phyloP scores from a whole-genome alignment of 208 protist species.

The Trypanosoma melophagium region DNA sequence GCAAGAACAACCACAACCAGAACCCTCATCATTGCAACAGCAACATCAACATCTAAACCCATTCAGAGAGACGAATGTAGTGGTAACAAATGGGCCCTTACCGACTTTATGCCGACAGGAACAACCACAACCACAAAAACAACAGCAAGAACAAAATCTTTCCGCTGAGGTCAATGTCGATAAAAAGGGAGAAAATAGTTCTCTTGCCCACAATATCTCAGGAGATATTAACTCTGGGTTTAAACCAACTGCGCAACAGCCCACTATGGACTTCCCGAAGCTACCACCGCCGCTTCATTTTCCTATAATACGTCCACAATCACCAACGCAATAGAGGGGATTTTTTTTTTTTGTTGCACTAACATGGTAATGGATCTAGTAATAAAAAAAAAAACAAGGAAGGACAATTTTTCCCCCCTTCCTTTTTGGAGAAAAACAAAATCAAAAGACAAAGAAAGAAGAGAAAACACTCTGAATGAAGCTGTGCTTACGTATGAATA shows the following conservation, averaged over 20 bases:
- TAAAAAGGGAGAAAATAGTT: background rate
- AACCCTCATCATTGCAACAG: background rate
- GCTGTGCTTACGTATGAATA: constrained; percentile 8
- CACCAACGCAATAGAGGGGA: constrained; percentile 6
- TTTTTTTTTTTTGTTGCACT: constrained; percentile 8
- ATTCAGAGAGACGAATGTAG: background rate
- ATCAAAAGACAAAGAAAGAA: constrained; percentile 7
- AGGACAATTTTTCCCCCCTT: background rate
- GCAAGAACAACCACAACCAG: background rate
- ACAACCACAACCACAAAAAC: constrained; percentile 5
- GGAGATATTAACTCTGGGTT: background rate
- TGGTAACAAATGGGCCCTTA: background rate
- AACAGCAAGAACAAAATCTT: constrained; percentile 4
- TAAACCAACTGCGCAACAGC: background rate
- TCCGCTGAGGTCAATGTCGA: background rate
- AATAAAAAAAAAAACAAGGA: constrained; percentile 6
- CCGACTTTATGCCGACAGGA: background rate
- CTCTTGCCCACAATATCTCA: background rate
- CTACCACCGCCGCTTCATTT: constrained; percentile 67
- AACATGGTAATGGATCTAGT: background rate
- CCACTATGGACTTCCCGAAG: constrained; percentile 1
- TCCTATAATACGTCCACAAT: constrained; percentile 37
- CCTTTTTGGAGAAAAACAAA: background rate
- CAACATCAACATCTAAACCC: background rate
- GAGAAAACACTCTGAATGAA: background rate